These are phyloP conservation scores for Chalaropsis ovoidea DNA, from an alignment of 2,329 filamentous ascomycete genomes.

Conservation along the genomic window DNA sequence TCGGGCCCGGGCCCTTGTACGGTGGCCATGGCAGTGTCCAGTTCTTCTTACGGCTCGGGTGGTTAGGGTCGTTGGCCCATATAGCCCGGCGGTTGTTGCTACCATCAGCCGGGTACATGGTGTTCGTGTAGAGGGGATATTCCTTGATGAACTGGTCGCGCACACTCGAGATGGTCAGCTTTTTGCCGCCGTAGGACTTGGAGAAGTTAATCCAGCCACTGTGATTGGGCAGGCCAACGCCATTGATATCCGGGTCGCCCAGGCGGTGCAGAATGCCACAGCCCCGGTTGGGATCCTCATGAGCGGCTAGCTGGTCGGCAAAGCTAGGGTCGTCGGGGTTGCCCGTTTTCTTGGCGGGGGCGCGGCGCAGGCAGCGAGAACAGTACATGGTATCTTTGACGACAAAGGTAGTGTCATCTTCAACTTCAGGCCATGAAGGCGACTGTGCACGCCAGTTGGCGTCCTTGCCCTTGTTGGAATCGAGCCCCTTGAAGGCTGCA, in stretches of 20 bases:
- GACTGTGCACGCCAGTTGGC: conserved; percentile 13
- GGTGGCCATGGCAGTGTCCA: conserved; percentile 25
- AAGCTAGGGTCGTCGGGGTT: conserved; percentile 15
- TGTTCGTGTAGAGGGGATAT: conserved; percentile 24
- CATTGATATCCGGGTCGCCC: conserved; percentile 19
- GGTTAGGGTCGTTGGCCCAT: conserved; percentile 25
- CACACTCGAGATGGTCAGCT: conserved; percentile 14
- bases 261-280: conserved; percentile 24
- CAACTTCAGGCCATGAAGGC: conserved; percentile 15
- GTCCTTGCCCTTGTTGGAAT: neutral
- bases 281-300: conserved; percentile 19
- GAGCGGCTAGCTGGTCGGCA: conserved; percentile 17
- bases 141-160: conserved; percentile 10
- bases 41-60: conserved; percentile 4
- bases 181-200: conserved; percentile 19
- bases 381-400: conserved; percentile 21
- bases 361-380: conserved; percentile 22
- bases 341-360: conserved; percentile 13
- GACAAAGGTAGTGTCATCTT: neutral
- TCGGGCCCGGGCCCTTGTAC: conserved; percentile 20
- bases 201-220: conserved; percentile 25
- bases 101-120: conserved; percentile 23
- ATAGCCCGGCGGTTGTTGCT: conserved; percentile 19
- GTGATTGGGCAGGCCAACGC: conserved; percentile 22
- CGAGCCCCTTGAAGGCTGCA: neutral